Percentiles rank a stretch among this genome's conserved stretches.
Conservation (phyloP, 495 filamentous ascomycete genomes). For the Recurvomyces mirabilis region DNA sequence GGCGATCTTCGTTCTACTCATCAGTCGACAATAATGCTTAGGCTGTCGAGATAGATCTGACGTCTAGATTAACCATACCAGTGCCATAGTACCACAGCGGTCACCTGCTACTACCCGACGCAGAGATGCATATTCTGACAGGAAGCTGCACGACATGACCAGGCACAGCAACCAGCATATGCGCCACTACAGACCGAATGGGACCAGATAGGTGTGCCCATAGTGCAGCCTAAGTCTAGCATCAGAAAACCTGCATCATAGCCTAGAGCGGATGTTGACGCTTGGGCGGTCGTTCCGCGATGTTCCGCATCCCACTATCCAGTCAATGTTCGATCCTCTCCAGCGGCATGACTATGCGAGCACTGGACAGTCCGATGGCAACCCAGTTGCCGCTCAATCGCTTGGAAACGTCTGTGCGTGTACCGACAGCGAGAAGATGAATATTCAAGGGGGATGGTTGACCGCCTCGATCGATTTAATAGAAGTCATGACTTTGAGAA, state of each 20-base stretch:
- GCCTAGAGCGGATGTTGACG: slow-evolving; percentile 4
- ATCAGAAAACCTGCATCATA: not conserved
- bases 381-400: slow-evolving; percentile 19
- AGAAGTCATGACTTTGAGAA: too few species aligned
- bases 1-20: too few species aligned
- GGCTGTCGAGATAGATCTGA: too few species aligned
- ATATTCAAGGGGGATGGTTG: too few species aligned
- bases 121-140: not conserved
- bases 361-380: too few species aligned
- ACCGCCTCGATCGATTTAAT: too few species aligned
- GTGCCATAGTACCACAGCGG: too few species aligned
- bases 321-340: slow-evolving; percentile 3
- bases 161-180: slow-evolving; percentile 1
- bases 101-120: too few species aligned
- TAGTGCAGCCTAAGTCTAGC: slow-evolving; percentile 8
- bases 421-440: not conserved
- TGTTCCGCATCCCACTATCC: not conserved
- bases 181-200: slow-evolving; percentile 7
- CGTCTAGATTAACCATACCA: too few species aligned
- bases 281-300: too few species aligned
- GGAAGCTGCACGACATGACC: not conserved
- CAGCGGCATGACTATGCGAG: slow-evolving; percentile 2
- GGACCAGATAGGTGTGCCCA: not conserved
- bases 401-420: slow-evolving; percentile 15
- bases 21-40: too few species aligned